phyloP scores from a whole-genome alignment of 2,329 filamentous ascomycete genomes.

The Endothia cerciana region DNA sequence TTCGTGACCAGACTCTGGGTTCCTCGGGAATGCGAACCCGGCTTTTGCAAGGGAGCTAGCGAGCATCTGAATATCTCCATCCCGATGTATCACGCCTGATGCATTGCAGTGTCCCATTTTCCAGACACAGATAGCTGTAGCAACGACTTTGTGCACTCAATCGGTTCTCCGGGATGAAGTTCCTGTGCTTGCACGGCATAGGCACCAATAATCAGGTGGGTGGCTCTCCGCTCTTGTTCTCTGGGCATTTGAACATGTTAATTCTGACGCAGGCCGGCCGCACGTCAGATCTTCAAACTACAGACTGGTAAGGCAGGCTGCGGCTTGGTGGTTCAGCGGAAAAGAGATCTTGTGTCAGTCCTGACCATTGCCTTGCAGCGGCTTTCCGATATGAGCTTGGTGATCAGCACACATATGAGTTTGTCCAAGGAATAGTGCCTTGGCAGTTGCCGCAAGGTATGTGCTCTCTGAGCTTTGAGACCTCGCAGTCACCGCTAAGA shows the following conservation, averaged over 20 bases:
- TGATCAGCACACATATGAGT: slow-evolving; percentile 9
- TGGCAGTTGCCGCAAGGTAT: slow-evolving; percentile 1
- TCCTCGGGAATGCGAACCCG: too few relatives aligned
- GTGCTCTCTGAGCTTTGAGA: background rate
- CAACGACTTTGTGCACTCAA: too few relatives aligned
- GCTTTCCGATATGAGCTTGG: slow-evolving; percentile 11
- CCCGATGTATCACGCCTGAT: too few relatives aligned
- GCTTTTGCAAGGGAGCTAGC: too few relatives aligned
- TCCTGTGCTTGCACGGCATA: slow-evolving; percentile 5
- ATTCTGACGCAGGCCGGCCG: background rate
- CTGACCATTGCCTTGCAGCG: background rate
- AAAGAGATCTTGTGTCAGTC: too few relatives aligned
- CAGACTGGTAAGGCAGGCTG: background rate
- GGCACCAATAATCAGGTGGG: slow-evolving; percentile 3
- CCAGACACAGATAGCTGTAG: too few relatives aligned
- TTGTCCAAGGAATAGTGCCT: slow-evolving; percentile 1
- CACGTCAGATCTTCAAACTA: background rate
- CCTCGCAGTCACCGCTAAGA: background rate
- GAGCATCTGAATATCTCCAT: too few relatives aligned
- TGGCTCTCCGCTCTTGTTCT: too few relatives aligned
- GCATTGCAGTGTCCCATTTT: too few relatives aligned
- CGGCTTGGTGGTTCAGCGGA: background rate
- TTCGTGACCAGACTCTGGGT: too few relatives aligned
- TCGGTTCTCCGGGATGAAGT: slow-evolving; percentile 11
- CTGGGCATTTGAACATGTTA: too few relatives aligned